Evolutionary conservation across 257 asterid genomes (phyloP).

Genomic region (Lycium ferocissimum): DNA sequence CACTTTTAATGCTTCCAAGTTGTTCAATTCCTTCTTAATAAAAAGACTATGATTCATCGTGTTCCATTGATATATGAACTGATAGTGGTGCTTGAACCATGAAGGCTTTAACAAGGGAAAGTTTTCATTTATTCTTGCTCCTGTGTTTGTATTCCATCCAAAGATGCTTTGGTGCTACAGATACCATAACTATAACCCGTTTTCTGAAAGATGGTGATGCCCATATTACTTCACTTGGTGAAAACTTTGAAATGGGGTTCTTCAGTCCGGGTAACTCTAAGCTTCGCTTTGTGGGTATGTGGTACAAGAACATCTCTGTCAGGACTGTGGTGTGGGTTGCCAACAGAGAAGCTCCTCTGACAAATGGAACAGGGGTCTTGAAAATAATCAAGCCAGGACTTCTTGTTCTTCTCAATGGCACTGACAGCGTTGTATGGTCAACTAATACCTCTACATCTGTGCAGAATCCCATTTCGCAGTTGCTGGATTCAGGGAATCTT

Average conservation of each 20-base stretch:
- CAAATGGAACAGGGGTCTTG: conserved; percentile 24
- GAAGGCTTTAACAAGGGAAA: background rate
- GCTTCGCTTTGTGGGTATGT: conserved; percentile 38
- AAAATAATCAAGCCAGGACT: conserved; percentile 30
- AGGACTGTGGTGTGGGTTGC: conserved; percentile 41
- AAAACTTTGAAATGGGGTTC: conserved; percentile 38
- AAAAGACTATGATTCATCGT: too few relatives aligned
- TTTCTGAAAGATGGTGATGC: conserved; percentile 22
- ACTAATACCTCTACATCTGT: conserved; percentile 27
- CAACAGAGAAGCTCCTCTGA: conserved; percentile 35
- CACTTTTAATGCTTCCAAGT: too few relatives aligned
- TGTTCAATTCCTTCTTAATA: too few relatives aligned
- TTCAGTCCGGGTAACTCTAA: conserved; percentile 31
- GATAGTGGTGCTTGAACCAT: background rate
- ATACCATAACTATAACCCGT: background rate
- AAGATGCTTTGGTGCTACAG: background rate
- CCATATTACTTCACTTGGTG: background rate
- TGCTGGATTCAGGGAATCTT: conserved; percentile 38
- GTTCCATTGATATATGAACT: too few relatives aligned
- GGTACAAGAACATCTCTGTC: conserved; percentile 37
- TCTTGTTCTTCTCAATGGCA: conserved; percentile 21
- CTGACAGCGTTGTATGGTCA: conserved; percentile 35
- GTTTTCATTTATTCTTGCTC: background rate
- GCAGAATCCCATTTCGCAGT: conserved; percentile 28
- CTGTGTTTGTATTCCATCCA: background rate